Percentiles rank a stretch among this genome's conserved stretches.
Conservation (phyloP, 805 yeast species). For the Spathaspora boniae region DNA sequence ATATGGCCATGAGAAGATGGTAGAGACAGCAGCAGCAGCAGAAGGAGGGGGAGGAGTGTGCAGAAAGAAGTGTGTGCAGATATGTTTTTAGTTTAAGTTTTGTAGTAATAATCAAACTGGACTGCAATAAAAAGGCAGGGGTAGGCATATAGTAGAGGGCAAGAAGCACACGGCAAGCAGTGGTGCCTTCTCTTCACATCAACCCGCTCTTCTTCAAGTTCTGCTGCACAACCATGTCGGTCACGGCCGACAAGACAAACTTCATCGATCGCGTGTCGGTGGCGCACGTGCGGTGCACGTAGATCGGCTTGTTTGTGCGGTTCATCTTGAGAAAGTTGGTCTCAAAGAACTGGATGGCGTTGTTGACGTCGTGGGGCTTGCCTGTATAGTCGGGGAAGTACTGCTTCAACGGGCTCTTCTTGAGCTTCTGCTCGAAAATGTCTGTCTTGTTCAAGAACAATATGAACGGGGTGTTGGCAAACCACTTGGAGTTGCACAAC, state of each 20-base stretch:
- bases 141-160: too few relatives aligned
- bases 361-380: slow-evolving; percentile 54
- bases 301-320: slow-evolving; percentile 68
- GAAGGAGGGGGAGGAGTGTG: not conserved
- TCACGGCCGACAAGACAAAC: slow-evolving; percentile 87
- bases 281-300: slow-evolving; percentile 92
- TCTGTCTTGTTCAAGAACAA: slow-evolving; percentile 88
- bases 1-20: slow-evolving; percentile 84
- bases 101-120: not conserved
- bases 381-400: slow-evolving; percentile 82
- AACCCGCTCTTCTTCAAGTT: slow-evolving; percentile 78
- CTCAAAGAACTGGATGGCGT: slow-evolving; percentile 71
- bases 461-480: slow-evolving; percentile 80
- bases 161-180: too few relatives aligned
- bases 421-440: slow-evolving; percentile 68
- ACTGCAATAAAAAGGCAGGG: too few relatives aligned
- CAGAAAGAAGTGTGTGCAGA: not conserved
- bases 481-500: slow-evolving; percentile 82
- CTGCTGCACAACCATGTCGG: slow-evolving; percentile 84
- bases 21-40: slow-evolving; percentile 16
- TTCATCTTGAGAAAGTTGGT: slow-evolving; percentile 61
- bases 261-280: slow-evolving; percentile 88
- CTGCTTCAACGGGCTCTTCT: slow-evolving; percentile 58
- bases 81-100: not conserved
- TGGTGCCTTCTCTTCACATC: slow-evolving; percentile 45